Evolutionary conservation across 208 protist genomes (phyloP), one percentile per base, ranked within the genome.

Genomic region (Leishmania major): DNA sequence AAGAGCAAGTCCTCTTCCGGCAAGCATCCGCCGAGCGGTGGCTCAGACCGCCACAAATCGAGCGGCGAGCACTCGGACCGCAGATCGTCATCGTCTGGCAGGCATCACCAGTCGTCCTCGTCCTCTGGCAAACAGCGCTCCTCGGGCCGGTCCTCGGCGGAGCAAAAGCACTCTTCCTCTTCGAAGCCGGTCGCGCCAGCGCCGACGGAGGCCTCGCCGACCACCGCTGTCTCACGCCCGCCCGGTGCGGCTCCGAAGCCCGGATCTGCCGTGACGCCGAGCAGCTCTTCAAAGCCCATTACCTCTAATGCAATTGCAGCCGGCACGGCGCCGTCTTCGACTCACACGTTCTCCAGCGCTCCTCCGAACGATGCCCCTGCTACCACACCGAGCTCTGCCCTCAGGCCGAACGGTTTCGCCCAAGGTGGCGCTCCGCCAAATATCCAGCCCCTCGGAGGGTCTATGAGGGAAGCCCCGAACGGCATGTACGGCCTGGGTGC

Each of bases 401-500:
- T 35, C 25, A 67, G 57, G 73, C 15, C 62, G 71, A 82, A 67
- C 60, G 62, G 71, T 22, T 15, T 19, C 6, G 62, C 64, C 19
- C 51, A 25, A 51, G 55, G 72, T 47, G 55, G 74, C 13, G 35
- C 47, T 37, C 35, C 69, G 70, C 37, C 81, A 22, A 74, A 45
- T 28, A 78, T 80, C n/a, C 81, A 80, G 75, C 15, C 81, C 25
- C 81, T 77, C 77, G 77, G 81, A 53, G 81, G 81, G 67, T 78
- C 73, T n/a, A 80, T 77, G 79, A 89, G 84, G 76, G 73, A 77
- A 47, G 55, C 60, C 51, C 76, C 85, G 79, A 84, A 83, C 77
- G 78, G 66, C 40, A 57, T 47, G 75, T 10, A 40, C 40, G 59
- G 13, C 37, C n/a, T 19, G 25, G 43, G 51, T 59, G 43, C 7